Base-by-base conservation (phyloP, 768 basidiomycete species). In the Astraeus odoratus region DNA sequence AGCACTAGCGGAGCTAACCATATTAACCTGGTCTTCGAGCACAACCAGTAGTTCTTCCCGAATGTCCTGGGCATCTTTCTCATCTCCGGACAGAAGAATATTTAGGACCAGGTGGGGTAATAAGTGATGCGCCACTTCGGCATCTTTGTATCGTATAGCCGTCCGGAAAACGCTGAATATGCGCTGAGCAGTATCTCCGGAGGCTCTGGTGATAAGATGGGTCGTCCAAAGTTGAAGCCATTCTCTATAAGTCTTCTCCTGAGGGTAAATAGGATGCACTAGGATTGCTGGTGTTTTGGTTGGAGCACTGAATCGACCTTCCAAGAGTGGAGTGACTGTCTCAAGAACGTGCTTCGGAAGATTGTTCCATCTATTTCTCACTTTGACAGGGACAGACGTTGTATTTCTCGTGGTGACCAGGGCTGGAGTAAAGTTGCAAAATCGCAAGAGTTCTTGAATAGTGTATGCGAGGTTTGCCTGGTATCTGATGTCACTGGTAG, bases 211-310 rank as follows among this genome's bases (percentile, higher is more conserved):
- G 44, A 97, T 87, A 27, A 99, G 75, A 60, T 90, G 75, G 8
- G 76, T 71, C 1, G 91, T 82, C 92, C 94, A 98, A 0, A 77
- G 60, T 52, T 95, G 92, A 26, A 98, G 77, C 96, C 96, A 99
- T 63, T 98, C 94, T 33, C 94, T 81, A 64, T 97, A 99, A 0
- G 91, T 95, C n/a, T 47, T 56, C 46, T 81, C 75, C 4, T 67
- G 66, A 1, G 78, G 74, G 65, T 97, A 99, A 45, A 98, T 81
- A 2, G 95, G 94, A 51, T 83, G 78, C 40, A 70, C 63, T 16
- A 71, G 59, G 3, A 67, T 53, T 9, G 67, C 68, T 2, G 64
- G 56, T 2, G 62, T 55, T 7, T 68, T 69, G 22, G 74, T 70
- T 13, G 71, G 69, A 13, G 83, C 65, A 4, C 73, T 72, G 58